These are phyloP conservation scores for Hylodesmum podocarpum DNA, from an alignment of 306 rosid genomes.

Conservation along the genomic window DNA sequence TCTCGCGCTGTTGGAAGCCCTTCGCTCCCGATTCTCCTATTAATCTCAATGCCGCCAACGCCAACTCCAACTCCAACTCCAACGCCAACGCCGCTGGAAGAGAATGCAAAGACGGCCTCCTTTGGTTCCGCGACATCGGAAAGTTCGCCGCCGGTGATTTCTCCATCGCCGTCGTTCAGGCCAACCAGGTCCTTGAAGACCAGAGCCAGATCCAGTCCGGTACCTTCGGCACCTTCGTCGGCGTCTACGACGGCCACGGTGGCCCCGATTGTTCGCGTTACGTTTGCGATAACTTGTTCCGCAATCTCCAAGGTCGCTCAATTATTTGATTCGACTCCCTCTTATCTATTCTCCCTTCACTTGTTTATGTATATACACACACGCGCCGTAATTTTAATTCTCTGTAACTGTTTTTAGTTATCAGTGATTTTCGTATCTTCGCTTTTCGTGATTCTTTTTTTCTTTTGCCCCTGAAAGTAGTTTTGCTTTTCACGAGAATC, in stretches of 20 bases:
- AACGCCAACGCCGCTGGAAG: constrained; percentile 55
- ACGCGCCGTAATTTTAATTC: background rate
- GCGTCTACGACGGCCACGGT: constrained; percentile 92
- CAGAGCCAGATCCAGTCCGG: constrained; percentile 92
- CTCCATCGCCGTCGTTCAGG: constrained; percentile 90
- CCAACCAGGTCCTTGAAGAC: constrained; percentile 87
- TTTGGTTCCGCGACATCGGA: constrained; percentile 73
- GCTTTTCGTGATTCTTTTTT: constrained; percentile 19
- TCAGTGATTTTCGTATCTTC: constrained; percentile 33
- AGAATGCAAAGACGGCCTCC: constrained; percentile 63
- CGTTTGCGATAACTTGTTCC: constrained; percentile 76
- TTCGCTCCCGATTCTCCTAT: constrained; percentile 55
- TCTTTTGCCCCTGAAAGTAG: background rate
- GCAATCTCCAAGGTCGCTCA: constrained; percentile 81
- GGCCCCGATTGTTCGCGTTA: constrained; percentile 80
- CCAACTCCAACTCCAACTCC: no score
- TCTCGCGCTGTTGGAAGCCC: constrained; percentile 87
- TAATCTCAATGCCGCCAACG: no score
- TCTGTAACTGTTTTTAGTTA: background rate
- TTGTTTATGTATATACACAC: background rate
- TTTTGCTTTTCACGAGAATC: constrained; percentile 34
- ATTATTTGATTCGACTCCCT: no score
- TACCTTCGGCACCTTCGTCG: constrained; percentile 75
- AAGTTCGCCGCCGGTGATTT: constrained; percentile 71
- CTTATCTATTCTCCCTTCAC: background rate